Evolutionary conservation across 192 early-diverging fungal genomes (phyloP).

Genomic region (Dissophora ornata): DNA sequence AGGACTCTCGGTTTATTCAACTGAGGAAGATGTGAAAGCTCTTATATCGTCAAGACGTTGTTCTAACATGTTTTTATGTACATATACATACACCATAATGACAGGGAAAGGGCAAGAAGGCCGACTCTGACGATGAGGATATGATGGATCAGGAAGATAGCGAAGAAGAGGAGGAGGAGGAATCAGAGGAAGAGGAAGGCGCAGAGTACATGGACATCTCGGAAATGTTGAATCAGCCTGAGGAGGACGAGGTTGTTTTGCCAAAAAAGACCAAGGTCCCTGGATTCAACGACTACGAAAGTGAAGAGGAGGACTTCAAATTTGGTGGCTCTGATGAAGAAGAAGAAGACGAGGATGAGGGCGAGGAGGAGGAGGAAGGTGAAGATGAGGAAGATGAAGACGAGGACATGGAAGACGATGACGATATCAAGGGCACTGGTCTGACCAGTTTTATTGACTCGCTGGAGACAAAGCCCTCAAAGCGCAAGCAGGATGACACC

Average conservation of each 20-base stretch:
- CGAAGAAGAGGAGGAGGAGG: conserved; percentile 47
- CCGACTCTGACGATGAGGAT: conserved; percentile 37
- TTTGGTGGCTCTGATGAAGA: conserved; percentile 37
- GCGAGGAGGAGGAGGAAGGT: conserved; percentile 48
- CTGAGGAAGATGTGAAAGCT: too few relatives aligned
- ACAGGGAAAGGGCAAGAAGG: conserved; percentile 25
- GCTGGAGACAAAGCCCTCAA: conserved; percentile 68
- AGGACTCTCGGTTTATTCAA: too few relatives aligned
- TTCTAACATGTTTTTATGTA: neutral
- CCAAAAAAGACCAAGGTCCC: conserved; percentile 56
- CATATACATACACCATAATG: neutral
- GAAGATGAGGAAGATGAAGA: conserved; percentile 55
- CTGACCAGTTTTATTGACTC: conserved; percentile 75
- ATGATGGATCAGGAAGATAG: conserved; percentile 55
- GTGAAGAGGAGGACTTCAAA: conserved; percentile 47
- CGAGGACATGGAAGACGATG: conserved; percentile 50
- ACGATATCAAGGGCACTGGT: conserved; percentile 61
- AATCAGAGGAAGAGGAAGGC: conserved; percentile 53
- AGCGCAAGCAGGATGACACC: conserved; percentile 51
- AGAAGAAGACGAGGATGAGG: conserved; percentile 28
- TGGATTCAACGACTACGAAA: conserved; percentile 52
- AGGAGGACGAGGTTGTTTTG: conserved; percentile 39
- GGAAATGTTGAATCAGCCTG: conserved; percentile 49
- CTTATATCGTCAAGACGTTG: too few relatives aligned
- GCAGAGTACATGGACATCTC: conserved; percentile 53